Base-by-base conservation (phyloP, 768 basidiomycete species). In the Leccinum longicurvipes region DNA sequence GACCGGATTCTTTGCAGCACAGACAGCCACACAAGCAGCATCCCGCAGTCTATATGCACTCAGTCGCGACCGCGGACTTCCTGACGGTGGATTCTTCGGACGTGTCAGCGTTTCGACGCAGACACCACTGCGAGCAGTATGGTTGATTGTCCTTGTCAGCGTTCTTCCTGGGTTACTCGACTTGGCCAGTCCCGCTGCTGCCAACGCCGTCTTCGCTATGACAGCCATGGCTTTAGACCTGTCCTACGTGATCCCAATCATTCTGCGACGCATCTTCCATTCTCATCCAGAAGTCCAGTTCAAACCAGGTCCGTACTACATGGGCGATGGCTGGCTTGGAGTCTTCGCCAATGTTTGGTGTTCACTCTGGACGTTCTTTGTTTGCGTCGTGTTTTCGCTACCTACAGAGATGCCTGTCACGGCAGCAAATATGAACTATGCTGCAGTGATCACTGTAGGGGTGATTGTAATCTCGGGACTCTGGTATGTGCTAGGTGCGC, bases 31-130 rank as follows among this genome's bases (percentile, higher is more conserved):
- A 3, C 84, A 86, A 65, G 82, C 84, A 3, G 77, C 75, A 53
- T 82, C 81, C 9, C 75, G 84, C 45, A 77, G 82, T 4, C 71
- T 86, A 57, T 85, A 80, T 61, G 85, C 84, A 6, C 79, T 86
- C 68, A 79, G 78, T 53, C 76, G 81, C 31, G 82, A 84, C 50
- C 70, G 68, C 23, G 80, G 75, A 11, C 73, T 85, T 29, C 83
- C 82, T 0, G 85, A 87, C 61, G 71, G 79, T 14, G 82, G 83
- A 6, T 75, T 79, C 67, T 83, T 87, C 56, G 81, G 80, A 32
- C 70, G 74, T 48, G 66, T 85, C 54, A 77, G 73, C 61, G 47
- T 60, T 47, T 55, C 56, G 39, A 84, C 84, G 47, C 70, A 74
- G 60, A 83, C 85, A 3, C 85, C 85, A 5, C 65, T 85, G 19